These are phyloP conservation scores for Paraconiothyrium brasiliense DNA, from an alignment of 2,329 filamentous ascomycete species.

Conservation along the genomic window DNA sequence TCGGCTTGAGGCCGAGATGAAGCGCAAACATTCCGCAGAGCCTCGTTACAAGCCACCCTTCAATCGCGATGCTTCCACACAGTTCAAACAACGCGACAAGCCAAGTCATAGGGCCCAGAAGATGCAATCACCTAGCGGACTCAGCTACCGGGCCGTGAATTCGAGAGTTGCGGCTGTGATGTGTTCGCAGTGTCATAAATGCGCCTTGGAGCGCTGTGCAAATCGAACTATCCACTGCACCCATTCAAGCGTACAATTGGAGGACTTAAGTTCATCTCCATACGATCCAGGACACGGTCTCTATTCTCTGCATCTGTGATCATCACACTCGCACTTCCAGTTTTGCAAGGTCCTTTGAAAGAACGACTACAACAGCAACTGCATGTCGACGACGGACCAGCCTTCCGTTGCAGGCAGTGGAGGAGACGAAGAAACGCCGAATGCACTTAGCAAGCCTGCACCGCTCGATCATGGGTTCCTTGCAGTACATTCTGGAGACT, in stretches of 20 bases:
- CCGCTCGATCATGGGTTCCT: neutral
- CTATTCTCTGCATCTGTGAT: neutral
- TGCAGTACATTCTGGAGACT: neutral
- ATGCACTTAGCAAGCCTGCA: neutral
- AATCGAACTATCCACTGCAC: neutral
- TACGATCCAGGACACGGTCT: neutral
- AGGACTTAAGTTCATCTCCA: conserved; percentile 1
- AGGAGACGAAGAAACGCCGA: neutral
- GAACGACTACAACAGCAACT: neutral
- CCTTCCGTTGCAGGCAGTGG: neutral
- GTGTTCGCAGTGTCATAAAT: conserved; percentile 20
- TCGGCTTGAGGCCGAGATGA: neutral
- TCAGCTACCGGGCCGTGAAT: conserved; percentile 5
- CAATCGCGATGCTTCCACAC: conserved; percentile 10
- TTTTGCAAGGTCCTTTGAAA: neutral
- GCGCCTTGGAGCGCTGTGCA: neutral
- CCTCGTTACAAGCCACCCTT: conserved; percentile 9
- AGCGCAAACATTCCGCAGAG: conserved; percentile 14
- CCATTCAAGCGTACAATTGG: conserved; percentile 8
- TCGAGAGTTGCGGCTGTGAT: conserved; percentile 10
- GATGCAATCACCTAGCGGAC: conserved; percentile 16
- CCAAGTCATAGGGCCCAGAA: conserved; percentile 44
- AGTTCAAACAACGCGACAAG: conserved; percentile 28
- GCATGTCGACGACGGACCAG: conserved; percentile 9
- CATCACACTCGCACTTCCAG: neutral